phyloP scores from a whole-genome alignment of 306 rosid species.

The Lotus japonicus region DNA sequence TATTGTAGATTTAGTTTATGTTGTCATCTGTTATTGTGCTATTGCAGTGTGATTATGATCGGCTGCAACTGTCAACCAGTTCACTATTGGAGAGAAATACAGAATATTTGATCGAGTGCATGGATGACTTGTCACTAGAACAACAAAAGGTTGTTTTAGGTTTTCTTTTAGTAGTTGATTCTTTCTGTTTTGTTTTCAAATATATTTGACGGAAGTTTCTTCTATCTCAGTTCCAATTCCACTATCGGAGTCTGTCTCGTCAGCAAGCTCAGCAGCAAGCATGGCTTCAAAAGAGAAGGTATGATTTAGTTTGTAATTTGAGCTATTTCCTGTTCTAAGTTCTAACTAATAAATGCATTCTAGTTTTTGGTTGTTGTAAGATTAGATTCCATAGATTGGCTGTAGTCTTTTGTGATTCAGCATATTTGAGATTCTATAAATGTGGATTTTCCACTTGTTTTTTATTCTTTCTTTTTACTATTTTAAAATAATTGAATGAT shows the following conservation, averaged over 20 bases:
- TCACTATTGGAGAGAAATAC: conserved; percentile 88
- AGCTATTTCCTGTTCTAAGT: neutral
- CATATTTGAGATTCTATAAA: neutral
- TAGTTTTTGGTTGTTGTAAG: neutral
- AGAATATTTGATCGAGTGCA: conserved; percentile 93
- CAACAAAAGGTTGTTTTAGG: conserved; percentile 75
- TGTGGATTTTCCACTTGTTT: neutral
- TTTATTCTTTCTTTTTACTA: too few species aligned
- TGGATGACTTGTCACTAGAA: conserved; percentile 88
- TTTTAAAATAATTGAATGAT: too few species aligned
- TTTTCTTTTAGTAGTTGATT: neutral
- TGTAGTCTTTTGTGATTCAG: neutral
- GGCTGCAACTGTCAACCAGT: conserved; percentile 73
- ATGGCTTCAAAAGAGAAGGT: conserved; percentile 99
- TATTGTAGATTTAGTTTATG: conserved; percentile 5
- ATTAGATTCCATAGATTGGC: neutral
- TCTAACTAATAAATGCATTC: neutral
- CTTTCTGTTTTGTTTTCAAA: neutral
- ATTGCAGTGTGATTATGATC: conserved; percentile 85
- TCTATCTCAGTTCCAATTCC: conserved; percentile 69
- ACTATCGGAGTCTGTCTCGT: conserved; percentile 75
- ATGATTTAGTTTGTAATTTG: neutral
- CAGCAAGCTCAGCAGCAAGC: conserved; percentile 98
- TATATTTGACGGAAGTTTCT: conserved; percentile 16
- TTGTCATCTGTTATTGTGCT: conserved; percentile 12